Evolutionary conservation across 306 rosid species (phyloP), one percentile per base, ranked within the genome.

Genomic region (Gynostemma pentaphyllum): DNA sequence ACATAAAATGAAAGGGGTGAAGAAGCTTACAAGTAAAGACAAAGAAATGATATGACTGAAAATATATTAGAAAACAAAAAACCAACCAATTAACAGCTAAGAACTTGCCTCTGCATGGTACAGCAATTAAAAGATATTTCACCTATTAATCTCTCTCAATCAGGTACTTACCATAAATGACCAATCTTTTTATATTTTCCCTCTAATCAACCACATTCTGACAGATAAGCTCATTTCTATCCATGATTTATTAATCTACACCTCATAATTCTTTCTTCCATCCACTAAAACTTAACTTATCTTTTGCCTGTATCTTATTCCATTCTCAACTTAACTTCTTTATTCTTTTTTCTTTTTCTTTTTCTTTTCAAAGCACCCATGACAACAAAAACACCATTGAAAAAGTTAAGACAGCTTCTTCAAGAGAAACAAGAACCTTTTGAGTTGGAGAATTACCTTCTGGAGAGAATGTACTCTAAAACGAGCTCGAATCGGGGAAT

Each of bases 341-440:
- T 32, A 7, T 2, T 3, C 7, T 32, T 3, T 32, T 32, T 32
- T 7, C 50, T 39, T 39, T 22, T 59, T 46, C 29, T 47, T 60
- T 40, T 39, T 47, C 22, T 60, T 24, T 60, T n/a, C 29, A 86
- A 86, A 96, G 88, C 86, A 62, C 81, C 87, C 56, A 4, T 78
- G 49, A 37, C 64, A 42, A 7, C 83, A 37, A 79, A 70, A 68
- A 70, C 85, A 63, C 73, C 85, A 54, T 61, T 30, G 54, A 92
- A 78, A 69, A 82, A 73, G 39, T 90, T 90, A 0, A 77, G 64
- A 50, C 87, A 86, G 36, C 85, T 92, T 61, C 87, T 88, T 2
- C 81, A 78, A 49, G 82, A 84, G 57, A 74, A 82, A 48, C 95
- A 88, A 75, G 97, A 88, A 9, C 99, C 99, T 26, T 94, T 94